A percentile compares a stretch with the other conserved stretches of the same genome.
Conservation (phyloP, 202 grass and related monocot genomes). For the Elaeis oleifera region DNA sequence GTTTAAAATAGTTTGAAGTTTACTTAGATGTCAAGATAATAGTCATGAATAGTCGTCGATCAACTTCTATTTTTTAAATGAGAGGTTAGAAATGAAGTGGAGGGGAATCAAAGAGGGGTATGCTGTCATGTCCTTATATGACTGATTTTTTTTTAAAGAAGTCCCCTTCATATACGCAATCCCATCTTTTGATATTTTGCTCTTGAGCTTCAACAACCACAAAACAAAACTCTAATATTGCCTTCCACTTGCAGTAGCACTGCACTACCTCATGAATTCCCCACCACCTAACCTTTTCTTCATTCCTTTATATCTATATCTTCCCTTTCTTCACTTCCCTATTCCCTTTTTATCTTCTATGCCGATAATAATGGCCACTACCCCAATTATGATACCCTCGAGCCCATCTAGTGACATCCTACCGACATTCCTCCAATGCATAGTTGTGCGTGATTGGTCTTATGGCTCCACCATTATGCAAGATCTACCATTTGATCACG, state of each 20-base stretch:
- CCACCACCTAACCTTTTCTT: conserved; percentile 1
- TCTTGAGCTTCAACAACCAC: conserved; percentile 25
- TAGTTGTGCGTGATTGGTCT: no score
- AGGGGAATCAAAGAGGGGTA: not conserved
- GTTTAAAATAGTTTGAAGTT: no score
- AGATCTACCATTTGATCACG: no score
- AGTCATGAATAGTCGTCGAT: no score
- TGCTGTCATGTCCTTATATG: conserved; percentile 18
- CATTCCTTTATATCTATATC: conserved; percentile 8
- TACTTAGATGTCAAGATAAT: no score
- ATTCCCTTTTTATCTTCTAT: not conserved
- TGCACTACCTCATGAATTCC: not conserved
- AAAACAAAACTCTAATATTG: conserved; percentile 21
- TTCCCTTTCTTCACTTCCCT: not conserved
- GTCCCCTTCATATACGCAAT: conserved; percentile 20
- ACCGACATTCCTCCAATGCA: no score
- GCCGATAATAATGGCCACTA: conserved; percentile 6
- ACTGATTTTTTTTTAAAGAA: conserved; percentile 22
- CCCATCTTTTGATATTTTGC: conserved; percentile 25
- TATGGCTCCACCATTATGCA: no score
- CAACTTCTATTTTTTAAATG: not conserved
- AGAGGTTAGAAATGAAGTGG: not conserved
- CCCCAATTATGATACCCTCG: not conserved
- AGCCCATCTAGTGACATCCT: no score
- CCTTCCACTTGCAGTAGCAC: conserved; percentile 25